Base-by-base conservation (phyloP, 805 yeast species). In the Pichia heedii region DNA sequence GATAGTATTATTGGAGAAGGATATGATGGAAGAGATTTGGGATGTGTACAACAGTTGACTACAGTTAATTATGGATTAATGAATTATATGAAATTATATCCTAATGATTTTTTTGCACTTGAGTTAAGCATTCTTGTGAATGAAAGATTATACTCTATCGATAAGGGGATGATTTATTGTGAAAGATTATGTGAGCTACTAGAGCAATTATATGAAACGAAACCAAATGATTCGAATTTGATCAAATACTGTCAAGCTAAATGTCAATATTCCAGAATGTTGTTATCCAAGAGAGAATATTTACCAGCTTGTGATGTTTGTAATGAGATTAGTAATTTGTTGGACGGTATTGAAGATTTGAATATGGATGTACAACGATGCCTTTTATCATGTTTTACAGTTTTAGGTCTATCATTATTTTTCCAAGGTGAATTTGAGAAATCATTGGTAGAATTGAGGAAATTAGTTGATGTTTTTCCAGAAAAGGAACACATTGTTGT, bases 61-160 rank as follows among this genome's bases (percentile, higher is more conserved):
- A 68, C 79, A 13, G 86, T 84, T n/a, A 70, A 73, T 48, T 69
- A 69, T 54, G 85, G 88, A n/a, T 70, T 84, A 59, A 67, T 72
- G 34, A 77, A 72, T 48, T 84, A 79, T 51, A 66, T 83, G 58
- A 79, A 77, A 49, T 76, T 73, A 50, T 63, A 68, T 29, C 88
- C 90, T 0, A 54, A 68, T 33, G 84, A 83, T 58, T 60, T 59
- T 9, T 57, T 66, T 41, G 93, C 84, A 0, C 61, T 83, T 40
- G 72, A 72, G 33, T 64, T 80, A 30, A 74, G 80, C 0, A 60
- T 79, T 33, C 53, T 73, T 29, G 62, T 79, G 10, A 65, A 80
- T 42, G 98, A 93, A 62, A 73, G 95, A 46, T 70, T 84, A 42
- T 79, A 78, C 30, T 76, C 76, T 40, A 85, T 71, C 57, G 72